phyloP scores from a whole-genome alignment of 2,329 filamentous ascomycete genomes.

The Penicillium italicum region DNA sequence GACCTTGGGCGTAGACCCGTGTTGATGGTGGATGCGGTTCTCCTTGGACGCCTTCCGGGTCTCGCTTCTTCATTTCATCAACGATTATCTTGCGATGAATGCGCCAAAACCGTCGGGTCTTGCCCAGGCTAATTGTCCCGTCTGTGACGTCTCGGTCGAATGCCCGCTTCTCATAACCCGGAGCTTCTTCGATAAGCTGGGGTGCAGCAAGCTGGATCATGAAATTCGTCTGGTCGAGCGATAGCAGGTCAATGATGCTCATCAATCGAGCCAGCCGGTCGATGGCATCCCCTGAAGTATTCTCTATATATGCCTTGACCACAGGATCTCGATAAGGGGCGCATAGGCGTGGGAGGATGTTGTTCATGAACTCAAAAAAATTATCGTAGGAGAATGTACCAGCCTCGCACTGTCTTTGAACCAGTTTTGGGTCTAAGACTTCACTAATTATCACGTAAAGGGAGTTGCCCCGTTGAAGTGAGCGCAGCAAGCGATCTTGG shows the following conservation, averaged over 20 bases:
- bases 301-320: constrained; percentile 54
- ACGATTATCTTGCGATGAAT: constrained; percentile 38
- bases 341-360: constrained; percentile 61
- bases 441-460: constrained; percentile 60
- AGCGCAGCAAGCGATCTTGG: constrained; percentile 56
- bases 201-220: constrained; percentile 60
- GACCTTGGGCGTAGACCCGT: constrained; percentile 56
- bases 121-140: constrained; percentile 50
- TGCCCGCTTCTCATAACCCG: constrained; percentile 58
- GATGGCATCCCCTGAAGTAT: constrained; percentile 54
- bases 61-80: constrained; percentile 51
- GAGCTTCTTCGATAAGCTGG: constrained; percentile 57
- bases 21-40: constrained; percentile 34
- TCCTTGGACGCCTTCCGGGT: constrained; percentile 37
- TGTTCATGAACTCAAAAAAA: constrained; percentile 62
- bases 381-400: constrained; percentile 61
- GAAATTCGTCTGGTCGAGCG: constrained; percentile 64
- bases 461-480: constrained; percentile 59
- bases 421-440: constrained; percentile 56
- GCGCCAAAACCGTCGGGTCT: constrained; percentile 56
- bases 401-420: constrained; percentile 56
- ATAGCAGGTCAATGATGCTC: constrained; percentile 60
- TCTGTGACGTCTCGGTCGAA: constrained; percentile 55
- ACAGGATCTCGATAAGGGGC: constrained; percentile 61
- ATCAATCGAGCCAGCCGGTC: constrained; percentile 62